Evolutionary conservation across 1,139 yeast genomes (phyloP).

Genomic region (Yarrowia galli): DNA sequence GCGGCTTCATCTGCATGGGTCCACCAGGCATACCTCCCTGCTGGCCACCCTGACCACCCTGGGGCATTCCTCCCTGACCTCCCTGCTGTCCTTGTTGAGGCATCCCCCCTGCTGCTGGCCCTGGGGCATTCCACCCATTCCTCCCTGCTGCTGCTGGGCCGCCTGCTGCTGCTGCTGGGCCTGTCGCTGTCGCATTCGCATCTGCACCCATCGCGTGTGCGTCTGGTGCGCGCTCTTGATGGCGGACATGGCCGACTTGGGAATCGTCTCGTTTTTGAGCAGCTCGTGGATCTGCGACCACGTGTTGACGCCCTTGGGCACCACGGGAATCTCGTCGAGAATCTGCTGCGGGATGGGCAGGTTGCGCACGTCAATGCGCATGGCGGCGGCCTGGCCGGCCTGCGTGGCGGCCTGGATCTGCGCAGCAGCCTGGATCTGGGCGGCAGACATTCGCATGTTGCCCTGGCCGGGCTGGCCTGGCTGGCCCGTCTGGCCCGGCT

Average conservation of each 20-base stretch:
- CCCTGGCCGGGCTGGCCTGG: constrained; percentile 42
- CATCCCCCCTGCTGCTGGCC: no score
- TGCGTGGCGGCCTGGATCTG: constrained; percentile 33
- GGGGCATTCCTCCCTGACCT: constrained; percentile 4
- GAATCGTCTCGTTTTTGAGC: constrained; percentile 64
- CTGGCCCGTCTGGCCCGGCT: constrained; percentile 38
- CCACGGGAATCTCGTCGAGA: constrained; percentile 72
- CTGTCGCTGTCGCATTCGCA: constrained; percentile 45
- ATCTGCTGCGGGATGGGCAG: constrained; percentile 79
- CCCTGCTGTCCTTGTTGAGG: no score
- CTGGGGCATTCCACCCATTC: constrained; percentile 13
- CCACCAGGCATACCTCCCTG: not conserved
- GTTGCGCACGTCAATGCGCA: constrained; percentile 56
- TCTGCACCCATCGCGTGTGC: constrained; percentile 59
- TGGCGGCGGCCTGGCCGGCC: constrained; percentile 37
- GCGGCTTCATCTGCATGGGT: constrained; percentile 26
- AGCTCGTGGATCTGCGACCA: constrained; percentile 84
- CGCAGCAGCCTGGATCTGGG: constrained; percentile 23
- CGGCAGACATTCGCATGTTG: constrained; percentile 35
- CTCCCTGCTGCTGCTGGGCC: constrained; percentile 41
- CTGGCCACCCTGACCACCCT: constrained; percentile 17
- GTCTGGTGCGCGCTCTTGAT: constrained; percentile 68
- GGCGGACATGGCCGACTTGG: constrained; percentile 61
- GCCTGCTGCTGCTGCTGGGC: constrained; percentile 44
- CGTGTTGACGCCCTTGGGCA: constrained; percentile 82